These are phyloP conservation scores for Suillus decipiens DNA, from an alignment of 768 basidiomycete species.

Conservation along the genomic window DNA sequence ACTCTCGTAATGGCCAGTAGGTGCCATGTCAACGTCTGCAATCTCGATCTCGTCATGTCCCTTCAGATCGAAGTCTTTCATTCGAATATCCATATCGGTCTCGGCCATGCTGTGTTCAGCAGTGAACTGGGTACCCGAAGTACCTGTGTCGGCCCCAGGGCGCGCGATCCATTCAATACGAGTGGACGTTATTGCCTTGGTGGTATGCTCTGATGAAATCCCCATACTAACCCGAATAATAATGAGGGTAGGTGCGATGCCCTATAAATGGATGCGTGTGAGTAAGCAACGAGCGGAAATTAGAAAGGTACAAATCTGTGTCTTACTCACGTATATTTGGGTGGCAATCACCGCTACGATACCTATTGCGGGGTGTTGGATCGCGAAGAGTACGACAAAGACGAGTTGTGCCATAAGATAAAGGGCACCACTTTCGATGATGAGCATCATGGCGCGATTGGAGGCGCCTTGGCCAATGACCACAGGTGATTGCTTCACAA, in stretches of 20 bases:
- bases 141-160: constrained; percentile 14
- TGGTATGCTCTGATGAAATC: constrained; percentile 27
- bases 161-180: constrained; percentile 25
- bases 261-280: constrained; percentile 19
- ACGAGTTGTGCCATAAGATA: constrained; percentile 42
- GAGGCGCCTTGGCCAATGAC: constrained; percentile 19
- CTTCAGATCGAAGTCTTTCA: constrained; percentile 9
- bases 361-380: constrained; percentile 34
- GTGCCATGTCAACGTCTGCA: constrained; percentile 4
- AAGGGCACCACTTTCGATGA: constrained; percentile 42
- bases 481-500: constrained; percentile 13
- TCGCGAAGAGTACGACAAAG: constrained; percentile 42
- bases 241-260: constrained; percentile 38
- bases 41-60: constrained; percentile 5
- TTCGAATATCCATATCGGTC: constrained; percentile 21
- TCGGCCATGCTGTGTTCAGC: constrained; percentile 16
- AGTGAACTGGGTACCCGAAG: constrained; percentile 24
- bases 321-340: constrained; percentile 40
- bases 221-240: constrained; percentile 37
- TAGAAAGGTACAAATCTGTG: not conserved
- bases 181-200: constrained; percentile 21
- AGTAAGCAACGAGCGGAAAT: not conserved
- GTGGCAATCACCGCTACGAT: constrained; percentile 39
- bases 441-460: constrained; percentile 33
- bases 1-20: not conserved